Conservation (phyloP, 305 asterid species). For the Plantago coronopus region DNA sequence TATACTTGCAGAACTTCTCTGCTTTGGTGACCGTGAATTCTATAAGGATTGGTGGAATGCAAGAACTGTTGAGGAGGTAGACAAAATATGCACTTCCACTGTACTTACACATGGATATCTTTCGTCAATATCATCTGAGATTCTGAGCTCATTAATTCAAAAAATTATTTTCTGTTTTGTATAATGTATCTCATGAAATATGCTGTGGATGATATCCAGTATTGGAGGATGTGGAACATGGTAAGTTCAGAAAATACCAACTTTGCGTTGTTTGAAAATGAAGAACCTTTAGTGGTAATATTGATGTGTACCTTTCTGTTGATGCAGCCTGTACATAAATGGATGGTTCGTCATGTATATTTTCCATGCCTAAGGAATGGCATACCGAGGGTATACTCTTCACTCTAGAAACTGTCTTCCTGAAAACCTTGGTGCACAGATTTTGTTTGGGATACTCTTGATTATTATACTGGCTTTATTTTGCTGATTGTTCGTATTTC, state of each 20-base stretch:
- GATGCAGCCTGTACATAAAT: conserved; percentile 96
- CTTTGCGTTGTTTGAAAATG: too few species aligned
- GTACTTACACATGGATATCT: too few species aligned
- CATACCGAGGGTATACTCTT: conserved; percentile 85
- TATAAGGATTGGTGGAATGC: conserved; percentile 99
- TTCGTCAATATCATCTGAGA: too few species aligned
- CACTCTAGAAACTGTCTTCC: too few species aligned
- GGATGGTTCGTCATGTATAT: conserved; percentile 97
- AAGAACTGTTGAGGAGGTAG: conserved; percentile 92
- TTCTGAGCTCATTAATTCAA: too few species aligned
- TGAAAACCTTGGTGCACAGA: too few species aligned
- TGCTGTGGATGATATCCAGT: conserved; percentile 41
- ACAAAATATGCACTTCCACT: neutral
- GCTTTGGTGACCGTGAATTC: conserved; percentile 98
- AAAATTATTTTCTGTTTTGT: too few species aligned
- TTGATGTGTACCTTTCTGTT: too few species aligned
- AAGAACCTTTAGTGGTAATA: too few species aligned
- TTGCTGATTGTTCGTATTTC: conserved; percentile 20
- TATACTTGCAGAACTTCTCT: conserved; percentile 88
- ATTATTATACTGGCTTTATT: too few species aligned
- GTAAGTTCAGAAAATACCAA: conserved; percentile 41
- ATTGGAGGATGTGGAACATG: conserved; percentile 99
- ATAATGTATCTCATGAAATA: too few species aligned
- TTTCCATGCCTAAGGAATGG: conserved; percentile 90
- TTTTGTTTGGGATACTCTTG: too few species aligned